Percentiles rank a stretch among this genome's conserved stretches.
These are phyloP conservation scores for Gossypioides kirkii DNA, from an alignment of 345 rosid species.

Conservation along the genomic window DNA sequence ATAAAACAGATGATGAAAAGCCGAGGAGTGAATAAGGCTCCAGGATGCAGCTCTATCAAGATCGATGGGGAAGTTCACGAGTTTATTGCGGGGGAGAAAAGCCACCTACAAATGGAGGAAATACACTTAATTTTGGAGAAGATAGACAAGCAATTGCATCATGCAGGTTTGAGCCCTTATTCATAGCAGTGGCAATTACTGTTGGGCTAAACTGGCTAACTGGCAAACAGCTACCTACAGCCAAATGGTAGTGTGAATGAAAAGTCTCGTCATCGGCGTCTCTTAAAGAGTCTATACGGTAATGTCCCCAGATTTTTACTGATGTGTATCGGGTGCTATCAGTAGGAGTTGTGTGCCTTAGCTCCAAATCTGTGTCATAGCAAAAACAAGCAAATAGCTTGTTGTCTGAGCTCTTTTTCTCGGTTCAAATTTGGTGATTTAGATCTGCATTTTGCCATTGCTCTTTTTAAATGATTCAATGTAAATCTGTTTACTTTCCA, in stretches of 20 bases:
- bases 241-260: neutral
- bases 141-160: conserved; percentile 23
- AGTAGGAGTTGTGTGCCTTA: neutral
- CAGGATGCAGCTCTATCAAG: conserved; percentile 38
- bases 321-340: neutral
- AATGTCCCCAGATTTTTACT: neutral
- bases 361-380: neutral
- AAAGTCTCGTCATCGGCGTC: neutral
- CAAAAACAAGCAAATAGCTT: neutral
- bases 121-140: conserved; percentile 23
- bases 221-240: neutral
- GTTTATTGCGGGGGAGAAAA: conserved; percentile 35
- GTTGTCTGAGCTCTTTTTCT: neutral
- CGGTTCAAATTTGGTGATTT: neutral
- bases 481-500: neutral
- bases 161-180: neutral
- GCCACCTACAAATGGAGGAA: conserved; percentile 19
- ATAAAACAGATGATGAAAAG: conserved; percentile 30
- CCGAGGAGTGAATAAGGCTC: conserved; percentile 31
- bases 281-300: neutral
- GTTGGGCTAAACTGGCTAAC: neutral
- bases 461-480: neutral
- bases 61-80: conserved; percentile 24
- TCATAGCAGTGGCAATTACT: neutral
- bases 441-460: neutral